phyloP scores from a whole-genome alignment of 2,329 filamentous ascomycete genomes.

The Macroventuria anomochaeta region DNA sequence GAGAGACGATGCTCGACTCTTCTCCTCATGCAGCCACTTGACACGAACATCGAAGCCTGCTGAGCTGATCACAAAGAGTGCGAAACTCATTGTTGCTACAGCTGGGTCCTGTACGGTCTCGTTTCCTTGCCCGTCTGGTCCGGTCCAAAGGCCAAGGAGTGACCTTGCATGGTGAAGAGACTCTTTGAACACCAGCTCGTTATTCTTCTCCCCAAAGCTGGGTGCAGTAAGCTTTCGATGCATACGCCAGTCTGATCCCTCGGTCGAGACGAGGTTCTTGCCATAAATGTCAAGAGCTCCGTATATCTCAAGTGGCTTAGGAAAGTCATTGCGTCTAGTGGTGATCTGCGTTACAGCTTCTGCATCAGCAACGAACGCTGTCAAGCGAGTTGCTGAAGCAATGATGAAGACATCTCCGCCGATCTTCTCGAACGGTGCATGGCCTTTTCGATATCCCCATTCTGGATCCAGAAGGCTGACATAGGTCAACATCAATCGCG shows the following conservation, averaged over 20 bases:
- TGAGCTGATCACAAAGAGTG: constrained; percentile 66
- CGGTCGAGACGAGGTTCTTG: constrained; percentile 72
- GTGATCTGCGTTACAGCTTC: constrained; percentile 71
- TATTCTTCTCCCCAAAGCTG: constrained; percentile 79
- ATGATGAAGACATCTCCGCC: constrained; percentile 68
- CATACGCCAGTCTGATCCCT: constrained; percentile 72
- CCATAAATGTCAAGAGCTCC: constrained; percentile 69
- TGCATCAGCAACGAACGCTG: constrained; percentile 66
- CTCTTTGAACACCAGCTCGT: constrained; percentile 69
- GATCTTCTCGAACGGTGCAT: constrained; percentile 63
- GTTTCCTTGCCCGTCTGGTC: constrained; percentile 31
- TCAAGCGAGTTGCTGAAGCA: constrained; percentile 63
- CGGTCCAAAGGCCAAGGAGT: constrained; percentile 42
- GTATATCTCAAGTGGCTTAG: constrained; percentile 69
- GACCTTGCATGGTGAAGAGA: constrained; percentile 65
- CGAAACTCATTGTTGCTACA: constrained; percentile 69
- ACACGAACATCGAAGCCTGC: constrained; percentile 73
- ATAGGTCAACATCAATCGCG: constrained; percentile 6
- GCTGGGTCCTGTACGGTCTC: constrained; percentile 63
- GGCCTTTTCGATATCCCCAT: constrained; percentile 64
- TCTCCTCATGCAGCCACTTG: constrained; percentile 64
- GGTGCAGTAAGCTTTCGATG: constrained; percentile 76
- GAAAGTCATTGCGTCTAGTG: constrained; percentile 71
- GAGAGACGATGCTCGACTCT: constrained; percentile 44
- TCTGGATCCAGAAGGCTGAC: constrained; percentile 63